A percentile compares a stretch with the other conserved stretches of the same genome.
These are phyloP conservation scores for Botryotinia globosa DNA, from an alignment of 2,329 filamentous ascomycete genomes.

Conservation along the genomic window DNA sequence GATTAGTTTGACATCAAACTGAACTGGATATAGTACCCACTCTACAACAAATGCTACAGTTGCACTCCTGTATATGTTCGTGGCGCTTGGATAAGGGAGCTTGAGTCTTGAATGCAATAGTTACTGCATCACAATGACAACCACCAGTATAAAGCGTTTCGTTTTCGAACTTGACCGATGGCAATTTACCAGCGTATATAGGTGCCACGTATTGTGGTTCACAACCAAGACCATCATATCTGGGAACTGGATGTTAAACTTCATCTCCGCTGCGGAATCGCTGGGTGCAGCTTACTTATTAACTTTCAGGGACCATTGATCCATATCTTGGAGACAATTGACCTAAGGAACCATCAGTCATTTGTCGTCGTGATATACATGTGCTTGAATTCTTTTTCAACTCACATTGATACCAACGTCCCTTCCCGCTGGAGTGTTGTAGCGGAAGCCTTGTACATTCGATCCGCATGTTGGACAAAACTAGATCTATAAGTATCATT, in stretches of 20 bases:
- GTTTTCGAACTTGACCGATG: slow-evolving; percentile 23
- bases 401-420: slow-evolving; percentile 46
- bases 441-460: slow-evolving; percentile 40
- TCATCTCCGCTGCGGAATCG: neutral
- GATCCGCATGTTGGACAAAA: slow-evolving; percentile 54
- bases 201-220: slow-evolving; percentile 25
- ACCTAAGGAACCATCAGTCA: slow-evolving; percentile 20
- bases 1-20: neutral
- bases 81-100: slow-evolving; percentile 14
- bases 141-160: slow-evolving; percentile 29
- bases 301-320: slow-evolving; percentile 25
- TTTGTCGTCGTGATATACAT: neutral
- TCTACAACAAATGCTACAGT: slow-evolving; percentile 29
- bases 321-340: slow-evolving; percentile 25
- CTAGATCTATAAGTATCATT: slow-evolving; percentile 35
- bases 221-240: slow-evolving; percentile 25
- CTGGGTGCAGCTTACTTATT: slow-evolving; percentile 17
- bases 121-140: slow-evolving; percentile 33
- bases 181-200: slow-evolving; percentile 22
- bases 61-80: slow-evolving; percentile 25
- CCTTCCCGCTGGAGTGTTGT: slow-evolving; percentile 35
- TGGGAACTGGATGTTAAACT: neutral
- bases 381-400: neutral
- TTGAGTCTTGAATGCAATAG: slow-evolving; percentile 27
- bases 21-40: neutral